Evolutionary conservation across 2,329 filamentous ascomycete genomes (phyloP), one percentile per base, ranked within the genome.

Genomic region (Colletotrichum higginsianum): DNA sequence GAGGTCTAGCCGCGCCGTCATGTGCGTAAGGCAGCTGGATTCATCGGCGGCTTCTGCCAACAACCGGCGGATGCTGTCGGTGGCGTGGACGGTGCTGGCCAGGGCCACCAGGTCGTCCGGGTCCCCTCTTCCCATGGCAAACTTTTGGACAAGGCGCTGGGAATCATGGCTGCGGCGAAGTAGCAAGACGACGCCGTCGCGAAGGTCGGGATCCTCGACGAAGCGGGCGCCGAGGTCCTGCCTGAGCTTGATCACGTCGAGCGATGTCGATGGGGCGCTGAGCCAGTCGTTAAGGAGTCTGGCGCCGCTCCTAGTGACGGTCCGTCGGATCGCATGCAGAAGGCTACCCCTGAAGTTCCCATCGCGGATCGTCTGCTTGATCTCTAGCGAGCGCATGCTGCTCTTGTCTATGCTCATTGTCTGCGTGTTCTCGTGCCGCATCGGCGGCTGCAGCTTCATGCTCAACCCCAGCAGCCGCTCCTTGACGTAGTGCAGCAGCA

Each of bases 351-450:
- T 91, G 49, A 93, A 92, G 23, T 88, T 82, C 3, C 93, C 91
- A 76, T 98, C 96, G 60, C 93, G 89, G 61, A 97, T 90, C 0
- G 96, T 98, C 79, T 91, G 91, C 75, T 94, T 91, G 75, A 99
- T 94, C 81, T 99, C 96, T 5, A 99, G 86, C 1, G 95, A 94
- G 71, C 94, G 89, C 82, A 99, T 88, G 75, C 93, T 98, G 78
- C 95, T 97, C 79, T 93, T 95, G 83, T 99, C 96, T 75, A 99
- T 97, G 61, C 85, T 88, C 94, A 99, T 96, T 74, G 93, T 91
- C 73, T 97, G 90, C 78, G 93, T 86, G 62, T 89, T 87, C 75
- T 93, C 90, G 75, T 94, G 89, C 71, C 94, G 92, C 46, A 92
- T 84, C 2, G 96, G 96, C 55, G 94, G 91, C 79, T 97, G 95